Evolutionary conservation across 2,329 filamentous ascomycete genomes (phyloP), one percentile per base, ranked within the genome.

Genomic region (Dactylellina sp.): DNA sequence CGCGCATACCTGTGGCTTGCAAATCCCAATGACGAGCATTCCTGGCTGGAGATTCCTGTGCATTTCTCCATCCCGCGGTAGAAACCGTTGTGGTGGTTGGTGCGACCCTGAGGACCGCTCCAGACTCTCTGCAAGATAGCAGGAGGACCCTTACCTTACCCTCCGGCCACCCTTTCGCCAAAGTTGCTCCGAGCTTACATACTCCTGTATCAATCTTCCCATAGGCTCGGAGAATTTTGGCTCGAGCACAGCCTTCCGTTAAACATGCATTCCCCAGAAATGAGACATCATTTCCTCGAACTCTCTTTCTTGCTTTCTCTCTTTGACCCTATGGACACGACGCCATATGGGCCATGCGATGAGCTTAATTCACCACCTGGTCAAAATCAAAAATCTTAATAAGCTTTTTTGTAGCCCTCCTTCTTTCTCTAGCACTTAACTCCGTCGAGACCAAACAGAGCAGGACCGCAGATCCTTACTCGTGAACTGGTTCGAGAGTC

Each of bases 161-260:
- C 24, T 39, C 18, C 25, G 35, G 50, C 39, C 16, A 14, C 28
- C 3, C 22, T 12, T 16, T 24, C n/a, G 16, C 16, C 5, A 57
- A 49, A 60, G 56, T 49, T 47, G 28, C 56, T 60, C 56, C 56
- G 56, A 60, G 25, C 16, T 18, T 37, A 35, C 18, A 71, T 57
- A 53, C 46, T n/a, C 42, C 59, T 49, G 40, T 53, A 50, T 47
- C 65, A 16, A 49, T 44, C n/a, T 50, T 65, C 49, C 39, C 53
- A 72, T 72, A 72, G 68, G 70, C 35, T 74, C 70, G 70, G 70
- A 74, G 70, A 74, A 74, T 74, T 74, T 66, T 42, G 28, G 28
- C 28, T 32, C 55, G 24, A 40, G 61, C 70, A 74, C 70, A 65
- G 70, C 70, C 57, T 74, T 66, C 70, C 70, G 70, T 66, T 56